phyloP scores from a whole-genome alignment of 768 basidiomycete species.

The Peribolospora kevripleyi region DNA sequence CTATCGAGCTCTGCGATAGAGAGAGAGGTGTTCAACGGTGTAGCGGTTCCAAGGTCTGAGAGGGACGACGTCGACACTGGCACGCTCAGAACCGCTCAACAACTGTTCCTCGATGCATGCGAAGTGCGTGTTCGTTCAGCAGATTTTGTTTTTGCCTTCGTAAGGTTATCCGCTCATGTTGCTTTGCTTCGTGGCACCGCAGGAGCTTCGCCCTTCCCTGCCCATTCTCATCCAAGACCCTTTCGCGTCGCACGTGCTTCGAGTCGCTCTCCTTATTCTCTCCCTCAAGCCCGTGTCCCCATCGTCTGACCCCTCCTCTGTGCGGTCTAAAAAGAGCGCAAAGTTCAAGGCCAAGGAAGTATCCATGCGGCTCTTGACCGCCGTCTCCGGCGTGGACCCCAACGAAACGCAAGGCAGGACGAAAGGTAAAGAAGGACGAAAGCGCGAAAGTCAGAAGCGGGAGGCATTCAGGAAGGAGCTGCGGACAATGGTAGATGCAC shows the following conservation, averaged over 20 bases:
- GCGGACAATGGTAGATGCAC: too few species aligned
- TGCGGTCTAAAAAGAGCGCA: constrained; percentile 66
- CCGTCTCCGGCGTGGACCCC: constrained; percentile 24
- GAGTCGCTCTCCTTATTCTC: constrained; percentile 53
- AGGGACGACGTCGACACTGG: too few species aligned
- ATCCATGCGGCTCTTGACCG: constrained; percentile 47
- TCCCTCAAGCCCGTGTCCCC: constrained; percentile 25
- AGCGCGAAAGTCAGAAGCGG: constrained; percentile 24
- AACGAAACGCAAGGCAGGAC: constrained; percentile 15
- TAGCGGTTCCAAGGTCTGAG: too few species aligned
- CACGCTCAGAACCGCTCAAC: too few species aligned
- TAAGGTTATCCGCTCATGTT: too few species aligned
- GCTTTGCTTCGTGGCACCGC: background rate
- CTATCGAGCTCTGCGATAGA: constrained; percentile 22
- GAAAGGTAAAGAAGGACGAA: constrained; percentile 2
- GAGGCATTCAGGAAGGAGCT: constrained; percentile 26
- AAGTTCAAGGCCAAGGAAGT: constrained; percentile 51
- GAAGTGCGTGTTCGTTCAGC: too few species aligned
- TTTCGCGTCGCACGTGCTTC: constrained; percentile 74
- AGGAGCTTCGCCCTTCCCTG: constrained; percentile 50
- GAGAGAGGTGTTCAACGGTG: constrained; percentile 18
- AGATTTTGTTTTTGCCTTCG: too few species aligned
- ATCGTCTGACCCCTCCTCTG: constrained; percentile 5
- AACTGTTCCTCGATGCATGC: too few species aligned
- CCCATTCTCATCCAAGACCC: constrained; percentile 49